Conservation (phyloP, 2,329 filamentous ascomycete species). For the Cyanodermella asteris region DNA sequence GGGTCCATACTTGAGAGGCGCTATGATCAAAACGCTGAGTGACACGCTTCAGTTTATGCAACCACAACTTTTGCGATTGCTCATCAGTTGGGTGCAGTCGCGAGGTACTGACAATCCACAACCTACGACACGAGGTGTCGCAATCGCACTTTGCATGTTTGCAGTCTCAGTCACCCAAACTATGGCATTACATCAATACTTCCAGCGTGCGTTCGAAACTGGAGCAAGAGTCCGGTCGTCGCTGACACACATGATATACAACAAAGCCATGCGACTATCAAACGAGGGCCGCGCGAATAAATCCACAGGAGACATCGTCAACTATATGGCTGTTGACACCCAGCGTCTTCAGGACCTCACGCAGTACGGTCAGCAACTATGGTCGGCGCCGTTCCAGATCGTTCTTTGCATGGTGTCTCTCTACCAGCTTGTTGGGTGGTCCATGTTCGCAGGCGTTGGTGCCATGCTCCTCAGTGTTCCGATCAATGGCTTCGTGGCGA, state of each 20-base stretch:
- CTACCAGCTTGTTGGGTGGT: slow-evolving; percentile 82
- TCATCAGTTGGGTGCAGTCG: slow-evolving; percentile 70
- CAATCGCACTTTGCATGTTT: slow-evolving; percentile 87
- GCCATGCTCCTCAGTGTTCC: slow-evolving; percentile 98
- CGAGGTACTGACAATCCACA: slow-evolving; percentile 39
- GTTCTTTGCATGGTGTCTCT: slow-evolving; percentile 84
- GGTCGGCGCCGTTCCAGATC: slow-evolving; percentile 96
- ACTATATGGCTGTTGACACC: slow-evolving; percentile 97
- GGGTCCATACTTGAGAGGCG: slow-evolving; percentile 58
- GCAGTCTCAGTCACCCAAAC: slow-evolving; percentile 69
- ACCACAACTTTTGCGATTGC: slow-evolving; percentile 64
- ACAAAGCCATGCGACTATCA: slow-evolving; percentile 71
- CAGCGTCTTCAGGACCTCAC: slow-evolving; percentile 86
- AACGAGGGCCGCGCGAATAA: slow-evolving; percentile 80
- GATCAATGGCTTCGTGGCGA: slow-evolving; percentile 76
- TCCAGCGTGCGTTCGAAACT: slow-evolving; percentile 81
- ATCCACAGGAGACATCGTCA: slow-evolving; percentile 93
- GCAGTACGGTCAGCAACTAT: slow-evolving; percentile 85
- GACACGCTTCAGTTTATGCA: slow-evolving; percentile 74
- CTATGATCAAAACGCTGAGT: slow-evolving; percentile 72
- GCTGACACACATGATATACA: slow-evolving; percentile 75
- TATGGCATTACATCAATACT: slow-evolving; percentile 85
- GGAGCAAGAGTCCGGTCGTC: slow-evolving; percentile 94
- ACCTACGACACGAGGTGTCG: slow-evolving; percentile 61
- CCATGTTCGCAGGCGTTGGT: slow-evolving; percentile 85